phyloP scores from a whole-genome alignment of 441 rosid genomes.

The Viola pubescens region DNA sequence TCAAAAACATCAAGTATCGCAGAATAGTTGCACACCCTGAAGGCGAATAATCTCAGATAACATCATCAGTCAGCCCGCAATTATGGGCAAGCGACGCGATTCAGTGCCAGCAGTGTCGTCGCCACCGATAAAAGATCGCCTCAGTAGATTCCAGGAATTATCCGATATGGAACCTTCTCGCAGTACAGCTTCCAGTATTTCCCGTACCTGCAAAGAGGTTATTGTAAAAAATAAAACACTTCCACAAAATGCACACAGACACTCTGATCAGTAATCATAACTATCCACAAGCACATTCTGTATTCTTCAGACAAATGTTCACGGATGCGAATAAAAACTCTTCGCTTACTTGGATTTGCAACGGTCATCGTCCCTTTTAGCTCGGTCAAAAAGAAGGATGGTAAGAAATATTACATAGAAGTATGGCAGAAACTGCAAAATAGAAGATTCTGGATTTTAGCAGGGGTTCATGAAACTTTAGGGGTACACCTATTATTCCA shows the following conservation, averaged over 20 bases:
- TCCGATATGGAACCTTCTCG: conserved; percentile 61
- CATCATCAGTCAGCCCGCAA: neutral
- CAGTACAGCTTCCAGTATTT: conserved; percentile 86
- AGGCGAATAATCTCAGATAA: neutral
- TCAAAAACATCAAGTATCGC: neutral
- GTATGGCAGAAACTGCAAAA: conserved; percentile 74
- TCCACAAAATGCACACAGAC: neutral
- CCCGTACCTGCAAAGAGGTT: conserved; percentile 57
- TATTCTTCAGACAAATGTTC: neutral
- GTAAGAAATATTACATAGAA: conserved; percentile 81
- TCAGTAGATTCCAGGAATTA: conserved; percentile 83
- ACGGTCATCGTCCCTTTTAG: conserved; percentile 86
- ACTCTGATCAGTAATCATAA: neutral
- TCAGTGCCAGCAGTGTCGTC: neutral
- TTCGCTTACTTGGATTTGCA: conserved; percentile 79
- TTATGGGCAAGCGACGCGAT: neutral
- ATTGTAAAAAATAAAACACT: conserved; percentile 1
- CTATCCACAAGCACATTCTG: neutral
- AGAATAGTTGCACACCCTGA: neutral
- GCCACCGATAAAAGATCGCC: neutral
- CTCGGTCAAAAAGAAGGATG: conserved; percentile 87
- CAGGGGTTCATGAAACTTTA: neutral
- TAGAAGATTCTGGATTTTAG: conserved; percentile 7
- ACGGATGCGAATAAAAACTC: conserved; percentile 1
- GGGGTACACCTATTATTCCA: neutral